Evolutionary conservation across 129 eudicot genomes (phyloP).

Genomic region (Saposhnikovia divaricata): DNA sequence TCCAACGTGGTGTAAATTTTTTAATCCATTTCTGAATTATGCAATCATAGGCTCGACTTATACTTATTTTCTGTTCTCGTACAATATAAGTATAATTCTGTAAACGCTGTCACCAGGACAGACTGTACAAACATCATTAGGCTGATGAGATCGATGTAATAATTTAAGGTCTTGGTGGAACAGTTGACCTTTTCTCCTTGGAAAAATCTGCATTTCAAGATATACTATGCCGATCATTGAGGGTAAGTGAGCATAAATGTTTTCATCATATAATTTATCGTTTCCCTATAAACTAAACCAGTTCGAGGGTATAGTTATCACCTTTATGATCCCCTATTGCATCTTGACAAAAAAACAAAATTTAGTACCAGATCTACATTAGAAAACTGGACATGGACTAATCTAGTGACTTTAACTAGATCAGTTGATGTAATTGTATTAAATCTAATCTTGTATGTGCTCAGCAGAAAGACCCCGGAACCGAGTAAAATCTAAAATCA

Average conservation of each 20-base stretch:
- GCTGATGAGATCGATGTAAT: slow-evolving; percentile 3
- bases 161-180: slow-evolving; percentile 80
- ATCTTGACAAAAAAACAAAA: background rate
- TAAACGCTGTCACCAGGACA: background rate
- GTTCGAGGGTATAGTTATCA: background rate
- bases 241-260: slow-evolving; percentile 43
- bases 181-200: slow-evolving; percentile 80
- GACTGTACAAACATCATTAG: background rate
- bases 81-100: background rate
- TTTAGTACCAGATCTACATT: background rate
- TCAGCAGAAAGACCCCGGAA: slow-evolving; percentile 65
- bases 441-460: background rate
- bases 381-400: background rate
- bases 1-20: background rate
- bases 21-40: background rate
- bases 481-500: slow-evolving; percentile 73
- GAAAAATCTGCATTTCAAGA: slow-evolving; percentile 85
- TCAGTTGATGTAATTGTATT: background rate
- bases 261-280: background rate
- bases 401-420: background rate
- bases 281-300: background rate
- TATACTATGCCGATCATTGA: slow-evolving; percentile 79
- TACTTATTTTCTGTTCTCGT: background rate
- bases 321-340: background rate
- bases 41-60: background rate